Percentiles rank a stretch among this genome's conserved stretches.
Conservation (phyloP, 768 basidiomycete species). For the Coprinellus aureogranulatus region DNA sequence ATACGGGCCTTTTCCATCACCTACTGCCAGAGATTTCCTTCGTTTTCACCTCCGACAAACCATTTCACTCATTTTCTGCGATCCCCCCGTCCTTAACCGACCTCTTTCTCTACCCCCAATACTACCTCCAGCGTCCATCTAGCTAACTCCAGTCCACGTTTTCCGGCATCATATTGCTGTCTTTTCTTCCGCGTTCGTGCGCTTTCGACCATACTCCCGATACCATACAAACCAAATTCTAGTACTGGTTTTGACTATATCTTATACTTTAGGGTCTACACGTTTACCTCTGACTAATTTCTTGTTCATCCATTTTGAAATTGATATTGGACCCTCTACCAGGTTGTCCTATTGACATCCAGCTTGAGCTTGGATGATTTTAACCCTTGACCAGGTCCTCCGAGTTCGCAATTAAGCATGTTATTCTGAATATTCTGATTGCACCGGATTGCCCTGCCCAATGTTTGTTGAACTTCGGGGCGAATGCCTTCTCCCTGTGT, state of each 20-base stretch:
- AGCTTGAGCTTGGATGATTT: neutral
- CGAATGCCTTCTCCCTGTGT: neutral
- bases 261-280: conserved; percentile 4
- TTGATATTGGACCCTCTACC: too few relatives aligned
- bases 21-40: too few relatives aligned
- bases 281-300: too few relatives aligned
- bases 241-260: neutral
- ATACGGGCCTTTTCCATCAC: too few relatives aligned
- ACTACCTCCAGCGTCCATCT: neutral
- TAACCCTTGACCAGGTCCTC: too few relatives aligned
- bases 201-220: neutral
- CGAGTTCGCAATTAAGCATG: too few relatives aligned
- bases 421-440: too few relatives aligned
- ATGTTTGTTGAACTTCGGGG: neutral
- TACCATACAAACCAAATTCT: conserved; percentile 13
- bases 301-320: too few relatives aligned
- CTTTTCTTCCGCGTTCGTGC: neutral
- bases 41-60: too few relatives aligned
- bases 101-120: neutral
- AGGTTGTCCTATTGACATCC: too few relatives aligned
- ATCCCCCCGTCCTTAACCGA: neutral
- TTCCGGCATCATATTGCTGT: neutral
- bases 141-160: neutral
- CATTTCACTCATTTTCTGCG: neutral
- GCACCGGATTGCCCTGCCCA: neutral